A percentile compares a stretch with the other conserved stretches of the same genome.
phyloP scores from a whole-genome alignment of 2,329 filamentous ascomycete genomes.

The Fusarium euwallaceae region DNA sequence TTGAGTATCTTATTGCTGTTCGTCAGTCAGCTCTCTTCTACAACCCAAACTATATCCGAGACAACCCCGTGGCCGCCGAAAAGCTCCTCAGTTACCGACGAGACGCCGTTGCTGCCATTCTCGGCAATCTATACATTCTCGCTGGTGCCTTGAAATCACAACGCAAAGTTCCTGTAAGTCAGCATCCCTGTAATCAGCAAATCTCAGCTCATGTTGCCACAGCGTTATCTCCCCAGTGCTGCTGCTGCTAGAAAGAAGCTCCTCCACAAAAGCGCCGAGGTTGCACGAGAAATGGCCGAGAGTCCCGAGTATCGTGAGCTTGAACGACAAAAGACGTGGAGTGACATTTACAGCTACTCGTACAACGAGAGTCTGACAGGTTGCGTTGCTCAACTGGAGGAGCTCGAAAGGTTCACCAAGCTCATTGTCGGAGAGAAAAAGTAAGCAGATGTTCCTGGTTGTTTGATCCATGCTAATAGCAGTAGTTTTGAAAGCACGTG shows the following conservation, averaged over 20 bases:
- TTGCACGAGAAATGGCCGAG: constrained; percentile 56
- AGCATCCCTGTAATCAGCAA: not conserved
- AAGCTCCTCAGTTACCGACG: constrained; percentile 64
- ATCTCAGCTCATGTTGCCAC: not conserved
- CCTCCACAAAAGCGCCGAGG: constrained; percentile 62
- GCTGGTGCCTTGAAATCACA: constrained; percentile 67
- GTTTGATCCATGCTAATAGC: constrained; percentile 2
- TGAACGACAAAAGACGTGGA: constrained; percentile 61
- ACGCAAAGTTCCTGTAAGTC: constrained; percentile 62
- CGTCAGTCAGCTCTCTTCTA: constrained; percentile 71
- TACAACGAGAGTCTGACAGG: constrained; percentile 67
- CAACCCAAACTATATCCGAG: constrained; percentile 65
- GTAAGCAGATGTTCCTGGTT: constrained; percentile 42
- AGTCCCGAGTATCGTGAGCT: constrained; percentile 40
- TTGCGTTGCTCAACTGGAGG: constrained; percentile 67
- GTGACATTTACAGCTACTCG: constrained; percentile 68
- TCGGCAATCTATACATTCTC: constrained; percentile 70
- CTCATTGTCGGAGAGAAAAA: constrained; percentile 69
- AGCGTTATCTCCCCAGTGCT: constrained; percentile 69
- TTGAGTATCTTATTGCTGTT: constrained; percentile 69
- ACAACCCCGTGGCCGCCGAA: constrained; percentile 62
- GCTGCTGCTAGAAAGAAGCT: constrained; percentile 66
- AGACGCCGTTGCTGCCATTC: constrained; percentile 69
- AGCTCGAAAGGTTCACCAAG: constrained; percentile 69
- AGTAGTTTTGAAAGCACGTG: constrained; percentile 37